Evolutionary conservation across 176 grass and related monocot species (phyloP), one percentile per base, ranked within the genome.

Genomic region (Triticum urartu): DNA sequence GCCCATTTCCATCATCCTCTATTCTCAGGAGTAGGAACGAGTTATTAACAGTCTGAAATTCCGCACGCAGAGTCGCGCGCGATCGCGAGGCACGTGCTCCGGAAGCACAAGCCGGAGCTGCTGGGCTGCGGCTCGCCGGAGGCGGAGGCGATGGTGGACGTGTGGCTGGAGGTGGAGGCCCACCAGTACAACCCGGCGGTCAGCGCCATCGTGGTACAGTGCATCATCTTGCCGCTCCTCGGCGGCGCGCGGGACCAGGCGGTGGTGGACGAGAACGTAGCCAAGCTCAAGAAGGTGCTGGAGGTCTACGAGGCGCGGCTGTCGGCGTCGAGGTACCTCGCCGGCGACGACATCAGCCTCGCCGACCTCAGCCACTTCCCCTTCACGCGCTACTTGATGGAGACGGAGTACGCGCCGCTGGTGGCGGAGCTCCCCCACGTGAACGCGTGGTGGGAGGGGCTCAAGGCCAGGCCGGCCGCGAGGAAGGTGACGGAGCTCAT

Each of bases 301-400:
- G 87, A 83, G 11, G 78, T 76, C 5, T 89, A 94, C 73, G 92
- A 94, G 72, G 66, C 66, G 9, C 74, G 77, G 36, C 67, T 94
- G 3, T 59, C 77, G 0, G 4, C 9, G 40, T 66, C 40, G 8
- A 47, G 11, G 72, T 92, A 86, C 82, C 50, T 94, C 4, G 90
- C 90, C 17, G 87, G 92, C 3, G 79, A 89, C 5, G 71, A n/a
- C 40, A 0, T 90, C 82, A 94, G 61, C 67, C 9, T 83, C 20
- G 92, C 92, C 18, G 87, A 94, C 48, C 48, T 94, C 42, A 88
- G 81, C 81, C 92, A 94, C 79, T 73, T 94, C 73, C 52, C 85
- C 0, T 0, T 34, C 17, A 88, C 71, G 35, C 72, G 61, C 32
- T 83, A 85, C 77, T n/a, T 94, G 28, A 87, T 94, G 89, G 70